phyloP scores from a whole-genome alignment of 352 stramenopile species.

The Pythium phragmiticola region DNA sequence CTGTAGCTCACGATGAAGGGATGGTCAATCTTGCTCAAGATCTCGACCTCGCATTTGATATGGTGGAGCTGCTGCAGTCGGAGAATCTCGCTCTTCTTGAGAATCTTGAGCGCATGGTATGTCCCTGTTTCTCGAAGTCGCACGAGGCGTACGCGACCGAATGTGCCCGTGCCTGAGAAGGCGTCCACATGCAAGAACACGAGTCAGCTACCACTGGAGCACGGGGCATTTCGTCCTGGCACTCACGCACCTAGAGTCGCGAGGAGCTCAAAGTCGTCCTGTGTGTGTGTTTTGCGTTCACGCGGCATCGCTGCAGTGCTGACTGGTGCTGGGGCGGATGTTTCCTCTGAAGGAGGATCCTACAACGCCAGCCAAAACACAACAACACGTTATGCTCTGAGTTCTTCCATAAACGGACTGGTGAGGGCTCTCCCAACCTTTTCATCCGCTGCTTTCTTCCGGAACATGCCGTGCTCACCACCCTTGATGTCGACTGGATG shows the following conservation, averaged over 20 bases:
- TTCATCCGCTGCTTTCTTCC: conserved; percentile 39
- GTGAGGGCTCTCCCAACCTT: conserved; percentile 24
- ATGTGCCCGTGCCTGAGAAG: conserved; percentile 92
- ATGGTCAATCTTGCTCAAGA: conserved; percentile 96
- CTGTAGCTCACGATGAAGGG: conserved; percentile 97
- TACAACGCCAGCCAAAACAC: conserved; percentile 12
- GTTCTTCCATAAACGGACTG: conserved; percentile 19
- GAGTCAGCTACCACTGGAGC: neutral
- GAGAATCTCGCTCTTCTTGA: conserved; percentile 96
- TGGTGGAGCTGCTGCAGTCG: conserved; percentile 91
- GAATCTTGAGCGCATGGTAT: conserved; percentile 95
- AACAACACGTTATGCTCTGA: neutral
- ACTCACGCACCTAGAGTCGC: conserved; percentile 67
- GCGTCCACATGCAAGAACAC: neutral
- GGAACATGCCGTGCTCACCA: conserved; percentile 31
- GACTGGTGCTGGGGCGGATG: conserved; percentile 51
- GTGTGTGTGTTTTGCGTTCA: conserved; percentile 42
- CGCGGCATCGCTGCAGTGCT: conserved; percentile 13
- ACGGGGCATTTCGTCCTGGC: conserved; percentile 33
- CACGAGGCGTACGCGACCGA: conserved; percentile 95
- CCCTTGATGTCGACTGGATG: neutral
- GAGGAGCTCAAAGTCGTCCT: conserved; percentile 78
- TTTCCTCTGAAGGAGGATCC: conserved; percentile 45
- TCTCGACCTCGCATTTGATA: conserved; percentile 98
- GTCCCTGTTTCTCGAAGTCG: conserved; percentile 80